Evolutionary conservation across 306 rosid genomes (phyloP).

Genomic region (Leucaena leucocephala): DNA sequence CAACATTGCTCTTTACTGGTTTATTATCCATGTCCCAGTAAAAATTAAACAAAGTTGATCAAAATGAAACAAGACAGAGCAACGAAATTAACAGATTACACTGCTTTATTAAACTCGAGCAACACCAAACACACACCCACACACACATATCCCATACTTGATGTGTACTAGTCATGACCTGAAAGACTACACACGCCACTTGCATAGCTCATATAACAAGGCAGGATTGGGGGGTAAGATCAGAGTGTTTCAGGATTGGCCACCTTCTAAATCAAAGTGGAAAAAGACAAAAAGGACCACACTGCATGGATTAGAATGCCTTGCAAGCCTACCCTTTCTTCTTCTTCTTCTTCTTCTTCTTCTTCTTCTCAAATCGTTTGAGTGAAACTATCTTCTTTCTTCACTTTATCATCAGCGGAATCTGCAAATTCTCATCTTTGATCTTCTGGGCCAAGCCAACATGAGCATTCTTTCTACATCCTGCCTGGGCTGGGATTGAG

Average conservation of each 20-base stretch:
- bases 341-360: background rate
- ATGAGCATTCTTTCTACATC: slow-evolving; percentile 18
- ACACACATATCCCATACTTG: background rate
- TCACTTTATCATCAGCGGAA: slow-evolving; percentile 38
- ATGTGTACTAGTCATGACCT: background rate
- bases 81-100: background rate
- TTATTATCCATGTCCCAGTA: background rate
- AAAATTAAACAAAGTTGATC: background rate
- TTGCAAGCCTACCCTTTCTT: slow-evolving; percentile 38
- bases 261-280: background rate
- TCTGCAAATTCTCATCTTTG: slow-evolving; percentile 39
- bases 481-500: slow-evolving; percentile 21
- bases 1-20: background rate
- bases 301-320: slow-evolving; percentile 30
- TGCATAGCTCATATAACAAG: slow-evolving; percentile 17
- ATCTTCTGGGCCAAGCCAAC: slow-evolving; percentile 30
- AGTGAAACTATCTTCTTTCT: slow-evolving; percentile 41
- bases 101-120: background rate
- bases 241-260: background rate
- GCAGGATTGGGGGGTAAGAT: background rate
- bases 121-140: background rate
- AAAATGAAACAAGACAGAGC: background rate
- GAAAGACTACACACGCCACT: background rate
- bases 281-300: background rate
- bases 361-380: slow-evolving; percentile 33